phyloP scores from a whole-genome alignment of 2,329 filamentous ascomycete genomes.

The Zasmidium angulare region DNA sequence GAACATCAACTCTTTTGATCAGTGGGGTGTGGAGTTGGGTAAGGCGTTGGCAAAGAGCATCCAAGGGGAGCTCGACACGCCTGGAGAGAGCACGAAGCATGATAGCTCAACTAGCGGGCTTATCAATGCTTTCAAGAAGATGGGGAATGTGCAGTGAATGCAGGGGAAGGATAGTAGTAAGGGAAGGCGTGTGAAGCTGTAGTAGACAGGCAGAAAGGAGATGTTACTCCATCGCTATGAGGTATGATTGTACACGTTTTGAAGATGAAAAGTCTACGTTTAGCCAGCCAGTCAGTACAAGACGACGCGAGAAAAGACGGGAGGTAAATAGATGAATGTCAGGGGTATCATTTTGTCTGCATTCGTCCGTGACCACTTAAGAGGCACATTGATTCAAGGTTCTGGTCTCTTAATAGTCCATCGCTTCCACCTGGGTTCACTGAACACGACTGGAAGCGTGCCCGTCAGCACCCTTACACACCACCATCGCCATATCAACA shows the following conservation, averaged over 20 bases:
- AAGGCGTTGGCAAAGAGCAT: slow-evolving; percentile 83
- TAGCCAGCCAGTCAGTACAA: too few relatives aligned
- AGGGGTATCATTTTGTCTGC: too few relatives aligned
- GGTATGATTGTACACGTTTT: not conserved
- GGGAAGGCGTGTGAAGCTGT: too few relatives aligned
- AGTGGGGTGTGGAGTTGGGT: slow-evolving; percentile 98
- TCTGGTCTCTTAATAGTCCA: too few relatives aligned
- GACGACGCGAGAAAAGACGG: too few relatives aligned
- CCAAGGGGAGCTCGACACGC: slow-evolving; percentile 72
- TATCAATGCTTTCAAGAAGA: slow-evolving; percentile 89
- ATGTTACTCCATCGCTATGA: not conserved
- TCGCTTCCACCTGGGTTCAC: too few relatives aligned
- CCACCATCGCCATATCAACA: too few relatives aligned
- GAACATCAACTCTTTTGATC: slow-evolving; percentile 99
- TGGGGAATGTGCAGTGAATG: slow-evolving; percentile 39
- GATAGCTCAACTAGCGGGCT: slow-evolving; percentile 86
- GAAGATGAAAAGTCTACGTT: not conserved
- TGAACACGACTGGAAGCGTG: too few relatives aligned
- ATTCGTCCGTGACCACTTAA: too few relatives aligned
- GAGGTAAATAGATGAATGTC: not conserved
- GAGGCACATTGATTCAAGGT: too few relatives aligned
- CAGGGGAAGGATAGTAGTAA: not conserved
- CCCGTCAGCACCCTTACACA: too few relatives aligned
- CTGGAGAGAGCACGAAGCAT: slow-evolving; percentile 70
- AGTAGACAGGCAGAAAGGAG: too few relatives aligned